Evolutionary conservation across 352 stramenopile genomes (phyloP), one percentile per base, ranked within the genome.

Genomic region (Aphanomyces stellatus): DNA sequence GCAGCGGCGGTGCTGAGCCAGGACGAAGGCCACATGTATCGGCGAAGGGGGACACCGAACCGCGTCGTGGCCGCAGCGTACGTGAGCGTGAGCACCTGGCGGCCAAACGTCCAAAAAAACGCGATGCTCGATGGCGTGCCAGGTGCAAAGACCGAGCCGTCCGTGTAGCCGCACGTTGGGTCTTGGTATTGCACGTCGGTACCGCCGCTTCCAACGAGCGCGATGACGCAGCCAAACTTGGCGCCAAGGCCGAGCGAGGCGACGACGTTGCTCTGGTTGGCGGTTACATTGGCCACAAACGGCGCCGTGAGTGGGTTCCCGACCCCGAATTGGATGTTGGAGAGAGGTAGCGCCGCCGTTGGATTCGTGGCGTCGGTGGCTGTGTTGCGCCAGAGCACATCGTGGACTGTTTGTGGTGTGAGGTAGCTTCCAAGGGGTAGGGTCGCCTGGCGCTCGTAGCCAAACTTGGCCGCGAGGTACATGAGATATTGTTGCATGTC

Each of bases 401-500:
- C 17, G 0, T 37, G 41, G 8, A 67, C 42, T 22, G 60, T 37
- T 31, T 49, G 48, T n/a, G 57, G 60, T 1, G 48, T 51, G n/a
- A 59, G 43, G 34, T 57, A 51, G 11, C 60, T 51, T 7, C 60
- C 60, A 34, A 57, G 59, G 31, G 30, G 46, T 4, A 30, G 15
- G 28, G 7, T n/a, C 15, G 46, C 1, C 31, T 19, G 40, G 17
- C 49, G 49, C 19, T 30, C 49, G 34, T 67, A 67, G 19, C 49
- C 46, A 56, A 67, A 67, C 4, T 5, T 35, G 2, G 30, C 57
- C 6, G 60, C 60, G 6, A 33, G 28, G 42, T 67, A 53, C 11
- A 25, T 43, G 4, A 67, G 43, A 27, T 67, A 67, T 17, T n/a
- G 19, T 28, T 67, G 60, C 46, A 56, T 8, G 27, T 67, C 60